A percentile compares a stretch with the other conserved stretches of the same genome.
Evolutionary conservation across 768 basidiomycete species (phyloP).

Genomic region (Suillus subaureus): DNA sequence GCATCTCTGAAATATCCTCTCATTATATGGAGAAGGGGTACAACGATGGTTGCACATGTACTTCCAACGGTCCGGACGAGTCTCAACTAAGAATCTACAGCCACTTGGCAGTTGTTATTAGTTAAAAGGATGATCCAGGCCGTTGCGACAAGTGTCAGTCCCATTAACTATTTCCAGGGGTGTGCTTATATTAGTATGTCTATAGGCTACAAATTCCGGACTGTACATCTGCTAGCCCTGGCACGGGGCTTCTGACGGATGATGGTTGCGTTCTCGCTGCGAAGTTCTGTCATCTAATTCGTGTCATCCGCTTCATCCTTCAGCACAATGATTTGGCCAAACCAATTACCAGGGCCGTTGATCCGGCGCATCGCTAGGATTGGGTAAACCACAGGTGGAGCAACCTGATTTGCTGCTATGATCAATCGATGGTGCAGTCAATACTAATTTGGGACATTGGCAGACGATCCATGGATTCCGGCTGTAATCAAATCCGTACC

Average conservation of each 20-base stretch:
- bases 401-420: neutral
- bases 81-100: neutral
- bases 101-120: neutral
- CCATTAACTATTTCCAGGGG: neutral
- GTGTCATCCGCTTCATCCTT: neutral
- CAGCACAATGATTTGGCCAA: neutral
- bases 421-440: neutral
- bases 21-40: neutral
- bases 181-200: neutral
- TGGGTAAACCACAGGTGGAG: neutral
- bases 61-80: neutral
- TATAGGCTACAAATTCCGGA: neutral
- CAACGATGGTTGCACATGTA: neutral
- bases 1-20: neutral
- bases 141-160: neutral
- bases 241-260: neutral
- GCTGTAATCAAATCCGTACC: too few relatives aligned
- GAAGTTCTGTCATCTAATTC: neutral
- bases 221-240: neutral
- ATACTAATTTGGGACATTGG: neutral
- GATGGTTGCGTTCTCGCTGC: too few relatives aligned
- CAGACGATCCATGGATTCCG: neutral
- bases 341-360: neutral
- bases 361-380: neutral
- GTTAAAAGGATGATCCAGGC: neutral